Evolutionary conservation across 768 basidiomycete genomes (phyloP), one percentile per base, ranked within the genome.

Genomic region (Amanita phalloides): DNA sequence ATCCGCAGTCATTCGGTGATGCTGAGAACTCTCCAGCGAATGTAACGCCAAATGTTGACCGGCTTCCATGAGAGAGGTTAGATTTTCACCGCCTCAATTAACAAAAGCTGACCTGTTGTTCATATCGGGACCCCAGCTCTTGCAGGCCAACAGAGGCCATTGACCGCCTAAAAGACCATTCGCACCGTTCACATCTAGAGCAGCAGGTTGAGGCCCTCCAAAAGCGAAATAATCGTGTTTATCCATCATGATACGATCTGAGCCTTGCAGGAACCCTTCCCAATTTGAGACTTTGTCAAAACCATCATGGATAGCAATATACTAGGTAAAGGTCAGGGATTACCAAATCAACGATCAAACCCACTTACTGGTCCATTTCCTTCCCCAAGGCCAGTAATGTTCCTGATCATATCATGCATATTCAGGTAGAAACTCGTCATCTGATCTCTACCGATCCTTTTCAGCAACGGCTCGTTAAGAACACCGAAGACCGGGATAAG

Each of bases 1-100:
- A 56, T 7, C 63, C 85, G 59, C 87, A 88, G 48, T 78, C 71
- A 59, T 84, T 88, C 58, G 71, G 73, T 8, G 79, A 83, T 2
- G 73, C 73, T 48, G 84, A 79, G 65, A 84, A 91, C 65, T 94
- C 91, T 39, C 88, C 91, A 0, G 80, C 81, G 23, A 84, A 61
- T 11, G 81, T 81, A 37, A 91, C 66, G 8, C 91, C 91, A 58
- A 90, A 88, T 32, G 57, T 55, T 45, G 57, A 53, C 57, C 71
- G 62, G 55, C 74, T 76, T 57, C 44, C 44, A 3, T 30, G 26
- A 44, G 30, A 21, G 28, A 37, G 32, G 53, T 38, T 57, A 51
- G 33, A 23, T 55, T 30, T 54, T 66, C 71, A 4, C 21, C 14
- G 13, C 13, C 4, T 65, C 67, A 36, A 54, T 45, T n/a, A 10